Percentiles rank a stretch among this genome's conserved stretches.
These are phyloP conservation scores for Penicillium chermesinum DNA, from an alignment of 495 filamentous ascomycete species.

Conservation along the genomic window DNA sequence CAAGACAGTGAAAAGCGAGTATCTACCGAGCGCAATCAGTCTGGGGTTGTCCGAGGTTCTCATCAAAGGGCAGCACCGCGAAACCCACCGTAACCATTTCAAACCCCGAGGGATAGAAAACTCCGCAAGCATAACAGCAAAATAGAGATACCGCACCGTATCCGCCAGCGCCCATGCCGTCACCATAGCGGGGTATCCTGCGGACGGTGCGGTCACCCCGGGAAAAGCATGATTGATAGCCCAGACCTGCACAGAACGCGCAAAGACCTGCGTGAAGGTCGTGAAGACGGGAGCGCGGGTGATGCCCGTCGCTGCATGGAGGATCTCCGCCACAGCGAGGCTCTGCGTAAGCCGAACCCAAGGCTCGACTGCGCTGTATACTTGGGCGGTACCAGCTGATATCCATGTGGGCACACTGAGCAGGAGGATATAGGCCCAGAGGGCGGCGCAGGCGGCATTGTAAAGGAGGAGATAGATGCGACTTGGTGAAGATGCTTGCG, in stretches of 20 bases:
- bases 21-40: constrained; percentile 21
- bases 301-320: constrained; percentile 48
- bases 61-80: too few species aligned
- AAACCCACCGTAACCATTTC: constrained; percentile 41
- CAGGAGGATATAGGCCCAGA: constrained; percentile 54
- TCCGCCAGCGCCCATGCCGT: constrained; percentile 50
- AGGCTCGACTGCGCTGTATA: constrained; percentile 27
- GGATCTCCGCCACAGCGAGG: constrained; percentile 25
- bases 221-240: constrained; percentile 43
- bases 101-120: constrained; percentile 27
- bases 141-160: constrained; percentile 48
- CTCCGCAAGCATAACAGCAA: constrained; percentile 33
- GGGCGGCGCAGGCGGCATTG: constrained; percentile 60
- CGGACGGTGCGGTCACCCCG: constrained; percentile 19
- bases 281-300: constrained; percentile 49
- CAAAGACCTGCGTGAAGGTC: constrained; percentile 50
- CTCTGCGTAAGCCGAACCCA: constrained; percentile 28
- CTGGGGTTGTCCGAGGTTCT: neutral
- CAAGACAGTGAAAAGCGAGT: constrained; percentile 48
- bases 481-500: constrained; percentile 6
- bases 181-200: constrained; percentile 44
- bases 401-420: constrained; percentile 9
- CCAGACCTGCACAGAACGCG: constrained; percentile 51
- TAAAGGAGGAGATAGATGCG: constrained; percentile 62
- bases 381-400: constrained; percentile 4